These are phyloP conservation scores for Annona cherimola DNA, from an alignment of 164 flowering plant species.

Conservation along the genomic window DNA sequence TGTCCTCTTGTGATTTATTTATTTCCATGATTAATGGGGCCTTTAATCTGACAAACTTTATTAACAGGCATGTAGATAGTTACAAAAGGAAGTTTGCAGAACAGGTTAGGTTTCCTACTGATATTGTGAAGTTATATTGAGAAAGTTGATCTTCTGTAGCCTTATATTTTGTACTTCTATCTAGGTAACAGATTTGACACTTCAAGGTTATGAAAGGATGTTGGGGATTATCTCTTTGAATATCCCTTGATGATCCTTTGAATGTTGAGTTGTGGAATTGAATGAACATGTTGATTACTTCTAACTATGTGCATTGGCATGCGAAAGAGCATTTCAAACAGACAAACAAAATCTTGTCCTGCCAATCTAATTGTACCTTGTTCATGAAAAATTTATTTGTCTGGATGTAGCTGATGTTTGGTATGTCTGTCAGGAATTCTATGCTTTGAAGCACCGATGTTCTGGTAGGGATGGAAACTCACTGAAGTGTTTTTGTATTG, in stretches of 20 bases:
- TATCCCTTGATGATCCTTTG: background rate
- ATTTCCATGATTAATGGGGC: background rate
- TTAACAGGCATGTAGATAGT: conserved; percentile 50
- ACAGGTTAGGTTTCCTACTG: conserved; percentile 29
- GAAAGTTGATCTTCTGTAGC: background rate
- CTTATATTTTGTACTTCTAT: background rate
- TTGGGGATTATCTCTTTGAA: background rate
- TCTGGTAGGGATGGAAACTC: conserved; percentile 49
- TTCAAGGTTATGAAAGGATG: background rate
- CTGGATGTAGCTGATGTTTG: background rate
- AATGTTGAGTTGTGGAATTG: background rate
- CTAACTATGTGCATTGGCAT: background rate
- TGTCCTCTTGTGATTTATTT: background rate
- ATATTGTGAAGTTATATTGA: background rate
- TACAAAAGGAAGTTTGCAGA: conserved; percentile 62
- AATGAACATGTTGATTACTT: background rate
- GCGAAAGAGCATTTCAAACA: too few species aligned
- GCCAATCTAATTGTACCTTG: background rate
- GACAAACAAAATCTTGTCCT: background rate
- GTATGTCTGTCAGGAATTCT: conserved; percentile 41
- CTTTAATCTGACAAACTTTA: background rate
- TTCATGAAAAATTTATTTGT: background rate
- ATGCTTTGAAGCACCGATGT: conserved; percentile 55
- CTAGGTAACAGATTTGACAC: background rate
- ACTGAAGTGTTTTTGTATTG: conserved; percentile 53